Evolutionary conservation across 73 alveolate species (phyloP).

Genomic region (Stentor roeselii): DNA sequence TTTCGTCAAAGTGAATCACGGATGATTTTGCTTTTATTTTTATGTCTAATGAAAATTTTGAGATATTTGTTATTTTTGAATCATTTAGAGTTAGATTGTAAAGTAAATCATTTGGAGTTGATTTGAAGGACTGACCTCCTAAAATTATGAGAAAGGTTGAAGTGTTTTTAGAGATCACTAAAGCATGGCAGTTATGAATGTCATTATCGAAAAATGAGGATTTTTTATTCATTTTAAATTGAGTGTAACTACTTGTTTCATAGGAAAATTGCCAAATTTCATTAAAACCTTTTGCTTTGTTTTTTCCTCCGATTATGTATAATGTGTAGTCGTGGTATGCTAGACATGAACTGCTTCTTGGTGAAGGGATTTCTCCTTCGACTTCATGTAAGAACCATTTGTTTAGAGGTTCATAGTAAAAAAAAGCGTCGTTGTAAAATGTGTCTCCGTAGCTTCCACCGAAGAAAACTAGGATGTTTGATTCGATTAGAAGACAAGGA

Average conservation of each 20-base stretch:
- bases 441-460: neutral
- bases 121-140: neutral
- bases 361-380: neutral
- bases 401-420: neutral
- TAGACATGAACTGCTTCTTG: neutral
- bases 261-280: neutral
- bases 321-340: neutral
- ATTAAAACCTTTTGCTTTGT: neutral
- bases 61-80: neutral
- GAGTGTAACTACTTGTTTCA: neutral
- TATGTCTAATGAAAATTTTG: neutral
- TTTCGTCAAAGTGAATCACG: neutral
- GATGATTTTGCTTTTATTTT: neutral
- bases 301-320: neutral
- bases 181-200: neutral
- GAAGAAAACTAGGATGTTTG: too few species aligned
- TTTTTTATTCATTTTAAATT: too few species aligned
- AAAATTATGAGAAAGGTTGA: neutral
- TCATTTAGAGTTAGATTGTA: neutral
- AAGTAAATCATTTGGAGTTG: neutral
- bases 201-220: neutral
- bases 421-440: neutral
- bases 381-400: neutral
- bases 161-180: too few species aligned
- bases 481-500: neutral